phyloP scores from a whole-genome alignment of 805 yeast species.

The Cyberlindnera subsufficiens region DNA sequence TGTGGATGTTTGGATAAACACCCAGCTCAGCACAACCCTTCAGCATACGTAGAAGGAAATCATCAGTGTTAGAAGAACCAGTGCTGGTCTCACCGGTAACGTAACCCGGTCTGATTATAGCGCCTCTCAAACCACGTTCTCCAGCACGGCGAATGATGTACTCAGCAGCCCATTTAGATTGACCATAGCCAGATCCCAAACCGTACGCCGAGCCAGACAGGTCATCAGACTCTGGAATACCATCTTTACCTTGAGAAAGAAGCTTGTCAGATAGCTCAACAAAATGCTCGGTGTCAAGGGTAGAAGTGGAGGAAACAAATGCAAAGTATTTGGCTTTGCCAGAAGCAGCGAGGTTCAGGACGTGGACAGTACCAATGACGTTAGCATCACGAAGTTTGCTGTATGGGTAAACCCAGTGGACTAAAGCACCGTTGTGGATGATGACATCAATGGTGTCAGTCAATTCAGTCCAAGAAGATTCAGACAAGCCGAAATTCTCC shows the following conservation, averaged over 20 bases:
- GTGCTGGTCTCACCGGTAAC: constrained; percentile 79
- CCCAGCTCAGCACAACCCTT: constrained; percentile 93
- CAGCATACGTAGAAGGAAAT: constrained; percentile 87
- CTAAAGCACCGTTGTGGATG: constrained; percentile 95
- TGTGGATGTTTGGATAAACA: constrained; percentile 74
- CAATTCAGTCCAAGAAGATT: constrained; percentile 51
- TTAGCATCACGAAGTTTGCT: constrained; percentile 86
- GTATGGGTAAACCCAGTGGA: constrained; percentile 98
- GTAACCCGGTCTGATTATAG: constrained; percentile 93
- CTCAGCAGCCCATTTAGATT: constrained; percentile 97
- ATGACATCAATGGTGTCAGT: constrained; percentile 66
- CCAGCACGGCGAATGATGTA: constrained; percentile 86
- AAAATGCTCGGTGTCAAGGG: constrained; percentile 79
- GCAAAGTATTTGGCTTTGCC: constrained; percentile 84
- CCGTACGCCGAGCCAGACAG: constrained; percentile 78
- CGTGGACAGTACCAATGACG: constrained; percentile 82
- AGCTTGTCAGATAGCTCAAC: constrained; percentile 71
- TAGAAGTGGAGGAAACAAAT: constrained; percentile 94
- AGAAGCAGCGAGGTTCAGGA: constrained; percentile 60
- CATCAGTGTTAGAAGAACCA: constrained; percentile 95
- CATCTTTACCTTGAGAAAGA: constrained; percentile 56
- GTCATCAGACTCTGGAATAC: constrained; percentile 80
- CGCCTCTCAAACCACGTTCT: constrained; percentile 76
- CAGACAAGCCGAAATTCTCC: constrained; percentile 63
- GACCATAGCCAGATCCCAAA: constrained; percentile 92